phyloP scores from a whole-genome alignment of 139 green algal genomes.

The Chlamydomonas eustigma region DNA sequence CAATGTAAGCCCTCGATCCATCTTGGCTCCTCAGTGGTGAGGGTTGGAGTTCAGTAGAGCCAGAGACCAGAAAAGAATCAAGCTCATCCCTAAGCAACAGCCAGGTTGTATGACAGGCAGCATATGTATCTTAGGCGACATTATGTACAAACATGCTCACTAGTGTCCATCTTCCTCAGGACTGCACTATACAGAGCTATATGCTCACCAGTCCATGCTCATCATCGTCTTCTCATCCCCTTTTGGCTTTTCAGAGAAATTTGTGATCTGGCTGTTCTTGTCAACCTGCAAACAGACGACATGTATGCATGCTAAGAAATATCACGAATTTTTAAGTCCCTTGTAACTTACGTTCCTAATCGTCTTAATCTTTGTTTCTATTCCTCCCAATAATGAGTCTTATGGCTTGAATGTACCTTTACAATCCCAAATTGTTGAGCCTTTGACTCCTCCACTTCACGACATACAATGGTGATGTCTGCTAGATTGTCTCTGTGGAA shows the following conservation, averaged over 20 bases:
- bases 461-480: slow-evolving; percentile 40
- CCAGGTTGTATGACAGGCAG: no score
- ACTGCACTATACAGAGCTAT: no score
- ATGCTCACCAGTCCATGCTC: slow-evolving; percentile 9
- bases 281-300: neutral
- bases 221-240: slow-evolving; percentile 1
- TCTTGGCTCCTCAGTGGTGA: no score
- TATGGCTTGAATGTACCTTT: slow-evolving; percentile 17
- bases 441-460: slow-evolving; percentile 15
- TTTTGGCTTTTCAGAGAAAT: slow-evolving; percentile 12
- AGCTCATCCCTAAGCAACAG: slow-evolving; percentile 2
- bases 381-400: neutral
- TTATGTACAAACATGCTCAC: no score
- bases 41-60: neutral
- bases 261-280: slow-evolving; percentile 17
- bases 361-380: neutral
- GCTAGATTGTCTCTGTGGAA: slow-evolving; percentile 21
- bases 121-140: no score
- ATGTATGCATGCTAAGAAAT: no score
- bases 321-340: no score
- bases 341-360: no score
- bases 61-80: slow-evolving; percentile 10
- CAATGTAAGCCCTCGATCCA: neutral
- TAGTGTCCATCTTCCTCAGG: no score
- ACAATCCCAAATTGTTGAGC: slow-evolving; percentile 25